Percentiles rank a stretch among this genome's conserved stretches.
Conservation (phyloP, 208 protist species). For the Leishmania aethiopica region DNA sequence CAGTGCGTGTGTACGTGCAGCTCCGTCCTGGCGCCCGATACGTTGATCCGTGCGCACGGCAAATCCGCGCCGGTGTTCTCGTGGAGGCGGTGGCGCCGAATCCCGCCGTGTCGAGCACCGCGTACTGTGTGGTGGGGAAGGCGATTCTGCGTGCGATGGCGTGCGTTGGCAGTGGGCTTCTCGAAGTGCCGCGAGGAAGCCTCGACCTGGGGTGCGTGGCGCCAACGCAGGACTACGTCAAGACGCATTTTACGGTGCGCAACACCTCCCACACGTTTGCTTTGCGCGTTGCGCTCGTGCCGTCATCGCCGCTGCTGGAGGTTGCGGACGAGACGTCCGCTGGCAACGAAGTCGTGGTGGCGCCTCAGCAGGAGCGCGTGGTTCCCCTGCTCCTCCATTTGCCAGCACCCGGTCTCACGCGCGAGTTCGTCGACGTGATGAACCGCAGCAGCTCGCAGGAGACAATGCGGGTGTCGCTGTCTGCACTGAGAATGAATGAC, state of each 20-base stretch:
- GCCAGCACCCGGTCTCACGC: slow-evolving; percentile 47
- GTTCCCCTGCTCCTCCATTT: slow-evolving; percentile 59
- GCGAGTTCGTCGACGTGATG: slow-evolving; percentile 56
- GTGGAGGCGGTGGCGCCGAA: slow-evolving; percentile 68
- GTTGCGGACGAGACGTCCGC: slow-evolving; percentile 26
- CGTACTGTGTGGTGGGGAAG: slow-evolving; percentile 51
- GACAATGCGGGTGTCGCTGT: slow-evolving; percentile 45
- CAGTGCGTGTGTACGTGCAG: slow-evolving; percentile 73
- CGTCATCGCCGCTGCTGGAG: slow-evolving; percentile 36
- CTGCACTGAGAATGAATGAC: slow-evolving; percentile 45
- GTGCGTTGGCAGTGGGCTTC: slow-evolving; percentile 58
- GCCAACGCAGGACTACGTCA: slow-evolving; percentile 35
- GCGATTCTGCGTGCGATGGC: slow-evolving; percentile 47
- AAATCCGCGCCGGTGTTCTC: slow-evolving; percentile 65
- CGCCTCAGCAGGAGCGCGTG: slow-evolving; percentile 43
- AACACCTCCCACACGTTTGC: slow-evolving; percentile 76
- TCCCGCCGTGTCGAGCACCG: slow-evolving; percentile 31
- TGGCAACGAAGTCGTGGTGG: slow-evolving; percentile 36
- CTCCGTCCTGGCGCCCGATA: slow-evolving; percentile 62
- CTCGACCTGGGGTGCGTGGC: slow-evolving; percentile 61
- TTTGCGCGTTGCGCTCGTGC: slow-evolving; percentile 40
- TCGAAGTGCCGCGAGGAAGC: slow-evolving; percentile 35
- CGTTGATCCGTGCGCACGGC: slow-evolving; percentile 39
- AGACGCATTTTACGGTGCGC: slow-evolving; percentile 40
- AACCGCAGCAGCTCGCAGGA: slow-evolving; percentile 78